Evolutionary conservation across 768 basidiomycete species (phyloP).

Genomic region (Leccinellum luteum): DNA sequence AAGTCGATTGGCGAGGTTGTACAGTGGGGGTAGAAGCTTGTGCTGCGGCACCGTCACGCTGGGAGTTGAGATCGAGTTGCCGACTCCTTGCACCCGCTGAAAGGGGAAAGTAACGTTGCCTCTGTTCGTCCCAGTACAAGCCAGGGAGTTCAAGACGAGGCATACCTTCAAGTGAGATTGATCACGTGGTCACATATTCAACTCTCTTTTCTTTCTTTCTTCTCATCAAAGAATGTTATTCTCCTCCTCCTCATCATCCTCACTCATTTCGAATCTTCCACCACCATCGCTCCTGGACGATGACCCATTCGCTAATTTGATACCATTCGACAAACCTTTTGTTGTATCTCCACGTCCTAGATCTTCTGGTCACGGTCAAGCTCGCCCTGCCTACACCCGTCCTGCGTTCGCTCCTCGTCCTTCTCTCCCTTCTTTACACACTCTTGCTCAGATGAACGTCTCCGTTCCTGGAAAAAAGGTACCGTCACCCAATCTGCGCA

Average conservation of each 20-base stretch:
- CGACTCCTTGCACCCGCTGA: no score
- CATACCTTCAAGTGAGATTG: no score
- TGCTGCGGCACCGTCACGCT: not conserved
- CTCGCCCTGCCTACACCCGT: conserved; percentile 39
- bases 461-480: conserved; percentile 38
- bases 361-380: conserved; percentile 35
- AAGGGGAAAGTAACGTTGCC: conserved; percentile 55
- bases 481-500: not conserved
- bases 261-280: no score
- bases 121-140: conserved; percentile 50
- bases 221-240: no score
- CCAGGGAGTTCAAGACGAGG: conserved; percentile 51
- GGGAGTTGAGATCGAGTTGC: no score
- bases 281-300: conserved; percentile 54
- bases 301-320: conserved; percentile 70
- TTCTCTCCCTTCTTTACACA: conserved; percentile 41
- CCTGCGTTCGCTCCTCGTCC: conserved; percentile 42
- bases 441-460: conserved; percentile 37
- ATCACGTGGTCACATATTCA: not conserved
- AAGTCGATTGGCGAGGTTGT: no score
- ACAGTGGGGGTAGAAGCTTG: not conserved
- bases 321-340: no score
- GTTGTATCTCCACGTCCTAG: conserved; percentile 25
- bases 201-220: not conserved
- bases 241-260: no score